Conservation (phyloP, 495 filamentous ascomycete genomes). For the Letharia lupina region DNA sequence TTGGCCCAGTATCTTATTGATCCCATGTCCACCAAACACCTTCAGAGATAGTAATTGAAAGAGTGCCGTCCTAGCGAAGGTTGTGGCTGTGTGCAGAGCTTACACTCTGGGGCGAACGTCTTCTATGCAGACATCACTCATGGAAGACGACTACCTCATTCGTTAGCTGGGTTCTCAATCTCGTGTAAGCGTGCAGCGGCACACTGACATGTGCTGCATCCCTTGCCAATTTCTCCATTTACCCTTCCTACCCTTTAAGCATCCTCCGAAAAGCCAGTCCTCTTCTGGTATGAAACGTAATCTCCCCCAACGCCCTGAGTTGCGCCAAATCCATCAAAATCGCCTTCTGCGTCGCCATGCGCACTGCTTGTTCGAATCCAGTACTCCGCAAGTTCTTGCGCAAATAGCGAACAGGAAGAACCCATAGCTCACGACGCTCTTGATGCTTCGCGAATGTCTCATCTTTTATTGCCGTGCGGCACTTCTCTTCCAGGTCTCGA, state of each 20-base stretch:
- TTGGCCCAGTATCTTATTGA: neutral
- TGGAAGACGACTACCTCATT: neutral
- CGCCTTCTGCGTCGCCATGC: neutral
- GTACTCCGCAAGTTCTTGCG: neutral
- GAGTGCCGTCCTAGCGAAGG: neutral
- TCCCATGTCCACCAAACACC: neutral
- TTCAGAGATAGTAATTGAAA: neutral
- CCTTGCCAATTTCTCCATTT: neutral
- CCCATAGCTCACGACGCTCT: neutral
- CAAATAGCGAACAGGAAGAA: neutral
- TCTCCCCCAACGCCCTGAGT: neutral
- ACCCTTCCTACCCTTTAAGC: neutral
- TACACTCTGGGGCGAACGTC: neutral
- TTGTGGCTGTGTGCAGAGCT: neutral
- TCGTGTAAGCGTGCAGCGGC: neutral
- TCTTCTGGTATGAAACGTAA: neutral
- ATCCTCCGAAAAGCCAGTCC: neutral
- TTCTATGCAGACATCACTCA: neutral
- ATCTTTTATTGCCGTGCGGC: neutral
- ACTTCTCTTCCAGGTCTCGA: no score
- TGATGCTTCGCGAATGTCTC: neutral
- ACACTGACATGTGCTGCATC: neutral
- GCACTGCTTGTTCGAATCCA: neutral
- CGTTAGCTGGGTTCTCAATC: neutral
- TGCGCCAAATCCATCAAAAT: neutral